Base-by-base conservation (phyloP, 495 filamentous ascomycete species). In the Amorphotheca resinae region DNA sequence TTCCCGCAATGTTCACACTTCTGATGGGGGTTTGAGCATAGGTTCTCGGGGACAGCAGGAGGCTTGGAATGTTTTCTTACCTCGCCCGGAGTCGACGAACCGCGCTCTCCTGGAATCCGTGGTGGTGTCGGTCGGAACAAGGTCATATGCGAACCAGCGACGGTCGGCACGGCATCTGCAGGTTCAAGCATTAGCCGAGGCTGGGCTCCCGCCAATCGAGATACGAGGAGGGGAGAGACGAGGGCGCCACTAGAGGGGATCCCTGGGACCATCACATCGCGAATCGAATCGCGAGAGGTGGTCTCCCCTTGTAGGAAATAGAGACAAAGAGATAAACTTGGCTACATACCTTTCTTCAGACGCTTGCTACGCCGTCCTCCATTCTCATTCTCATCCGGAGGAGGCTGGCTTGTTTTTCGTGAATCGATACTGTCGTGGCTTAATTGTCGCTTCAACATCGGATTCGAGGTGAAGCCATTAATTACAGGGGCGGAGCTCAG, bases 111-210 rank as follows among this genome's bases (percentile, higher is more conserved):
- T 44, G 77, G 70, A 40, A 78, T 72, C 45, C 80, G 75, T 4
- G 85, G 82, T 15, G 72, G 80, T 8, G 82, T 77, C 30, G 87
- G 85, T 33, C 87, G 82, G 53, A 93, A 84, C 45, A 94, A 69
- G 44, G 82, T 89, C 91, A 96, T 98, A 64, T 95, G 87, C 28
- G 88, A 95, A 22, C 93, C 91, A 48, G 86, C 87, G 44, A 96
- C 83, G 30, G 84, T 94, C 14, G 89, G 89, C 41, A 81, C 79
- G 31, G 76, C 73, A 72, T 91, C 85, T 88, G 62, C 45, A 59
- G 38, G 52, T 54, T n/a, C 45, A 51, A 34, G 15, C 12, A 45
- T 54, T 54, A 54, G 52, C 52, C 44, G 48, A 41, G 46, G 58
- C 49, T 35, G 46, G 66, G 63, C 66, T 67, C 25, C 11, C 60